Evolutionary conservation across 805 yeast genomes (phyloP).

Genomic region (Isabelozyma heimii): DNA sequence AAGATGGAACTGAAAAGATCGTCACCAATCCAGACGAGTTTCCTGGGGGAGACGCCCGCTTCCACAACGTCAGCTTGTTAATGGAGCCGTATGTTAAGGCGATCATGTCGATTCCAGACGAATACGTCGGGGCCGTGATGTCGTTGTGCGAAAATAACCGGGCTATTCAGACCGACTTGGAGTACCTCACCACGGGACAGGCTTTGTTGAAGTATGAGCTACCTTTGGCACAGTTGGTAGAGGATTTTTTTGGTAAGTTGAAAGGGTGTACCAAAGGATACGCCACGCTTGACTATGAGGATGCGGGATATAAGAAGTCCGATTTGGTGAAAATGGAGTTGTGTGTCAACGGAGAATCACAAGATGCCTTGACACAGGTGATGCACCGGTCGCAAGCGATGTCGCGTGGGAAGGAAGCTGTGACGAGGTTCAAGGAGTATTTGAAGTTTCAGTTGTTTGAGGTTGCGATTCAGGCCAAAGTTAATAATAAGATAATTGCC

Average conservation of each 20-base stretch:
- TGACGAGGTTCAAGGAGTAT: constrained; percentile 74
- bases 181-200: constrained; percentile 76
- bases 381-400: constrained; percentile 81
- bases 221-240: constrained; percentile 88
- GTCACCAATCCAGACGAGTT: constrained; percentile 92
- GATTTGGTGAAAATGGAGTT: constrained; percentile 86
- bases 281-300: constrained; percentile 94
- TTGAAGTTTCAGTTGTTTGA: constrained; percentile 83
- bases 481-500: constrained; percentile 76
- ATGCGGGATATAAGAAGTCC: constrained; percentile 77
- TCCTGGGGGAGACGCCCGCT: constrained; percentile 57
- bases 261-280: constrained; percentile 89
- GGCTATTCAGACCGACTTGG: constrained; percentile 78
- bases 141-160: constrained; percentile 80
- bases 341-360: constrained; percentile 81
- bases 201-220: constrained; percentile 74
- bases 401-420: constrained; percentile 75
- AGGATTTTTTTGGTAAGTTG: constrained; percentile 91
- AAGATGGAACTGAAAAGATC: constrained; percentile 60
- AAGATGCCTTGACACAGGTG: constrained; percentile 90
- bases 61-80: constrained; percentile 46
- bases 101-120: constrained; percentile 85
- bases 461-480: constrained; percentile 87
- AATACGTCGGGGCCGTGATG: constrained; percentile 84
- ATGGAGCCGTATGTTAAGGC: constrained; percentile 91